Conservation (phyloP, 192 early-diverging fungal genomes). For the Globomyces pollinis-pini region DNA sequence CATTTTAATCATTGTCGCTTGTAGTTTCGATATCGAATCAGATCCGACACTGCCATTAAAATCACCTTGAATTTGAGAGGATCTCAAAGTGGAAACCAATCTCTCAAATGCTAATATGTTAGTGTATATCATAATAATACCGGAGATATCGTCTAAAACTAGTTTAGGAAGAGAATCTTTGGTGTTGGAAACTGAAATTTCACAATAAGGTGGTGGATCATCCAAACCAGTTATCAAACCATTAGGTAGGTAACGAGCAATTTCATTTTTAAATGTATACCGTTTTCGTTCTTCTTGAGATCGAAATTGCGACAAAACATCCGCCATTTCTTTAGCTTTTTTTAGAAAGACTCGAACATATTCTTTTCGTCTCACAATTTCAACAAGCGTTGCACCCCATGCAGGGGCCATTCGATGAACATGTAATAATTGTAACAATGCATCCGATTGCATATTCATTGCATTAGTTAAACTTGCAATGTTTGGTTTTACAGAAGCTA, state of each 20-base stretch:
- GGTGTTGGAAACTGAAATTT: conserved; percentile 28
- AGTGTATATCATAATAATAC: neutral
- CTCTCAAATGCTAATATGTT: conserved; percentile 28
- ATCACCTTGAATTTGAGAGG: conserved; percentile 6
- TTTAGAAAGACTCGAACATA: conserved; percentile 29
- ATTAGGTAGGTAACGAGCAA: conserved; percentile 33
- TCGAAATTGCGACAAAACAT: conserved; percentile 22
- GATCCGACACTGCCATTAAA: neutral
- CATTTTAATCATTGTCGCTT: conserved; percentile 42
- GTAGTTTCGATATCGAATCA: conserved; percentile 36
- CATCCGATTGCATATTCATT: conserved; percentile 20
- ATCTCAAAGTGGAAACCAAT: conserved; percentile 25
- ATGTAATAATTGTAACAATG: conserved; percentile 39
- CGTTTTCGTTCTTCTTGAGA: conserved; percentile 26
- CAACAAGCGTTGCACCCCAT: conserved; percentile 38
- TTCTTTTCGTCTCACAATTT: conserved; percentile 42
- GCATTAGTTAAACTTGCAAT: conserved; percentile 5
- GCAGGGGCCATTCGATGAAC: conserved; percentile 47
- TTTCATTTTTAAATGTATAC: conserved; percentile 34
- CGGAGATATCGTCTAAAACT: conserved; percentile 24
- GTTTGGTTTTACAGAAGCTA: conserved; percentile 18
- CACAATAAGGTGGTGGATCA: conserved; percentile 30
- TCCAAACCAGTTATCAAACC: conserved; percentile 32
- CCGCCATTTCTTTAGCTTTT: conserved; percentile 35
- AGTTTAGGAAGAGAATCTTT: conserved; percentile 32